Evolutionary conservation across 805 yeast species (phyloP).

Genomic region (Pichia gijzeniarum): DNA sequence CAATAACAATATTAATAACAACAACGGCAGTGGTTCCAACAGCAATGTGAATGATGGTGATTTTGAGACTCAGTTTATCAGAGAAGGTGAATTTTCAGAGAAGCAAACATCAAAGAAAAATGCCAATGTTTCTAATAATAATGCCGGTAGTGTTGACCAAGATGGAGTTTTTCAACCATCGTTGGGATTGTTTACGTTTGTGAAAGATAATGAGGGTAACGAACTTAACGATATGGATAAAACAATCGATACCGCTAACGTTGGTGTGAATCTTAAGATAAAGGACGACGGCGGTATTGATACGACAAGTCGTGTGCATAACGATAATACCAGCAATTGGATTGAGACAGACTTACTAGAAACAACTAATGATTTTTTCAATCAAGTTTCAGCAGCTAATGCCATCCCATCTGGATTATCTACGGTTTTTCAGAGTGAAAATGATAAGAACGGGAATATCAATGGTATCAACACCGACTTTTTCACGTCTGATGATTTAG

Average conservation of each 20-base stretch:
- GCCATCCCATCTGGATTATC: conserved; percentile 31
- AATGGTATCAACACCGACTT: neutral
- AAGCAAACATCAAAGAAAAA: neutral
- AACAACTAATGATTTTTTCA: conserved; percentile 10
- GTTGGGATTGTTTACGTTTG: conserved; percentile 7
- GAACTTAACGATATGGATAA: neutral
- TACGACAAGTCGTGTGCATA: neutral
- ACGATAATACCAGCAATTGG: neutral
- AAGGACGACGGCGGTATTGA: neutral
- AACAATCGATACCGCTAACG: neutral
- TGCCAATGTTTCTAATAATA: neutral
- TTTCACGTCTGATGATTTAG: neutral
- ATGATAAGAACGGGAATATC: conserved; percentile 4
- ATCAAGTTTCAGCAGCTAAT: conserved; percentile 9
- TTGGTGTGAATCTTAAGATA: neutral
- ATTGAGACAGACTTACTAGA: conserved; percentile 3
- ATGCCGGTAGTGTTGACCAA: neutral
- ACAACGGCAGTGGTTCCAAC: neutral
- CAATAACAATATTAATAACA: neutral
- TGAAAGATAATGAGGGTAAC: neutral
- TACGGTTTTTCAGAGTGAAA: conserved; percentile 23
- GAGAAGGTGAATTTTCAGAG: too few relatives aligned
- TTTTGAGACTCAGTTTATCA: too few relatives aligned
- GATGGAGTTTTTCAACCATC: conserved; percentile 6
- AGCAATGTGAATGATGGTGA: neutral